Conservation (phyloP, 1,284 basidiomycete genomes). For the Mycena sp. region DNA sequence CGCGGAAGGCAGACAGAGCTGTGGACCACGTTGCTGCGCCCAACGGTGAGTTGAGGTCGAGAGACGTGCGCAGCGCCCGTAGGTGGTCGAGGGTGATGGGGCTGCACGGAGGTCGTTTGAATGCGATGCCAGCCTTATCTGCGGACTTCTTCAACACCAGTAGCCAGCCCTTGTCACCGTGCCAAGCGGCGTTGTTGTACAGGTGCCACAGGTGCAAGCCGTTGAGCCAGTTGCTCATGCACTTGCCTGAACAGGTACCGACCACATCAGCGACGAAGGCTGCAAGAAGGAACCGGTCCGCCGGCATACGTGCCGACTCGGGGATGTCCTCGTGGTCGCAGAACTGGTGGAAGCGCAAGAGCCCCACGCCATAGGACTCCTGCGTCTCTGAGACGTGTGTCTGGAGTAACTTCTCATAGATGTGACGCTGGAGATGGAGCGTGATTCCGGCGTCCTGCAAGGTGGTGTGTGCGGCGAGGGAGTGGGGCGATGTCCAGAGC, state of each 20-base stretch:
- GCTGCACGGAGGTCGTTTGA: slow-evolving; percentile 6
- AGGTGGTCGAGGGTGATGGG: background rate
- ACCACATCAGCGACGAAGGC: slow-evolving; percentile 35
- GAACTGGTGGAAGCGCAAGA: slow-evolving; percentile 44
- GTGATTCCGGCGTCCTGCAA: background rate
- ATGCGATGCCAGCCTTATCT: background rate
- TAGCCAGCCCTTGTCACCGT: slow-evolving; percentile 1
- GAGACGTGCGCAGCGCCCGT: background rate
- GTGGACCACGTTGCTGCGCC: background rate
- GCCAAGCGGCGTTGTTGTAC: background rate
- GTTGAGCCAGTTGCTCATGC: background rate
- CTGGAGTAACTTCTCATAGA: background rate
- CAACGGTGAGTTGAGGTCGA: background rate
- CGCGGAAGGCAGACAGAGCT: background rate
- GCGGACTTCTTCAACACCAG: background rate
- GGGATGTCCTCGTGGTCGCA: slow-evolving; percentile 40
- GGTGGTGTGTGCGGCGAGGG: background rate
- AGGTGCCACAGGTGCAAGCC: slow-evolving; percentile 1
- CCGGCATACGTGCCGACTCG: slow-evolving; percentile 44
- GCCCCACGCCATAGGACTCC: slow-evolving; percentile 42
- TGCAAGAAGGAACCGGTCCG: slow-evolving; percentile 34
- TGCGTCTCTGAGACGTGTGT: slow-evolving; percentile 32
- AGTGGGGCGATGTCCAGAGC: background rate
- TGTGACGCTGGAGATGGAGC: background rate
- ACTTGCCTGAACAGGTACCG: background rate